Base-by-base conservation (phyloP, 768 basidiomycete genomes). In the Lactifluus rugatus region DNA sequence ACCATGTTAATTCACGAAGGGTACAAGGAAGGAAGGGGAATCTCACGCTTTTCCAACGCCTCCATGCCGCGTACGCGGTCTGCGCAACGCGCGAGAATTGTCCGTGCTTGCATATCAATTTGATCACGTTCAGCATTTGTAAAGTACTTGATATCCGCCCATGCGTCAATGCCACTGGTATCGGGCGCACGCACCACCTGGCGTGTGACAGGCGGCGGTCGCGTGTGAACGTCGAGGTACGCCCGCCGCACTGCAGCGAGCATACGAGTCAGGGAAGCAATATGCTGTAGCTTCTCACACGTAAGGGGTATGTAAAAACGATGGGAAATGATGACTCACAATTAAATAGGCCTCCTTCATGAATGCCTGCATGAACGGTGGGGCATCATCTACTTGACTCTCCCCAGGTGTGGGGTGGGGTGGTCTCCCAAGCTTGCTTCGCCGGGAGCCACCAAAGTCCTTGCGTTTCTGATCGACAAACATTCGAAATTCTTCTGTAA, bases 51-150 rank as follows among this genome's bases (percentile, higher is more conserved):
- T 75, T 98, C 96, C 26, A 90, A 72, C 41, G 77, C 76, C 69
- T 98, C 96, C 80, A 99, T 83, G 70, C 87, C 82, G 64, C 83
- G 85, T 8, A 97, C 87, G 64, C 89, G 77, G 62, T 94, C 89
- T 32, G 90, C 83, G 73, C 93, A 96, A 53, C 85, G 81, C 50
- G 84, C 80, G 49, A 98, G 75, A 54, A 96, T 86, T 65, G 92
- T 79, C 63, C 88, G 85, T 32, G 91, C 87, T 68, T 95, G 89
- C 60, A 93, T 73, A 76, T 99, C 96, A 53, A 99, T 89, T 73
- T 96, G 92, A 72, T 97, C 94, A 60, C 94, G 78, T 70, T 99
- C 94, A 62, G 90, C 83, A 67, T 97, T 93, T 9, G 83, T 83
- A 6, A 99, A 78, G 66, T 85, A 75, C 61, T 80, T 81, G 52